Conservation (phyloP, 768 basidiomycete genomes). For the Termitomyces sp. region DNA sequence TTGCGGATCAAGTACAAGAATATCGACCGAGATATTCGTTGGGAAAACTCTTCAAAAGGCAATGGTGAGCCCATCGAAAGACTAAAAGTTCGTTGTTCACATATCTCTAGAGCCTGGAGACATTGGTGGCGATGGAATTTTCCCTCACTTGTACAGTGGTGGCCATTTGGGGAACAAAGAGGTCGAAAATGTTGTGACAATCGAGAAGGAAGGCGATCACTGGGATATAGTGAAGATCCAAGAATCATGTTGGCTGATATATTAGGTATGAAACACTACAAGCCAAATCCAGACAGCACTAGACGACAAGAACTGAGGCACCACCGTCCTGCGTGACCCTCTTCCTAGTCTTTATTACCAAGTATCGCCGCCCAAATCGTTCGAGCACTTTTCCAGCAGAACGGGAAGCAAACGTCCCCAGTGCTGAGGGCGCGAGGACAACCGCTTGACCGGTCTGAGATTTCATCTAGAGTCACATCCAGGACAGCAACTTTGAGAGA, state of each 20-base stretch:
- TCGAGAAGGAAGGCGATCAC: slow-evolving; percentile 17
- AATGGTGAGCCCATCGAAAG: slow-evolving; percentile 15
- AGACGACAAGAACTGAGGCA: slow-evolving; percentile 43
- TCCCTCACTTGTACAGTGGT: slow-evolving; percentile 51
- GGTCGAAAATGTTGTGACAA: slow-evolving; percentile 32
- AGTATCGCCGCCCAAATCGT: slow-evolving; percentile 52
- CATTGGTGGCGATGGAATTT: slow-evolving; percentile 37
- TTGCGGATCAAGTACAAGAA: slow-evolving; percentile 35
- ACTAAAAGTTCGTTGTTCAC: not conserved
- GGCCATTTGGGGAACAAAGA: slow-evolving; percentile 36
- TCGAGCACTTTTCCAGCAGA: slow-evolving; percentile 21
- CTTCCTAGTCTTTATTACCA: slow-evolving; percentile 55
- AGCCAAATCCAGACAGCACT: slow-evolving; percentile 14
- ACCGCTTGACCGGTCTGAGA: slow-evolving; percentile 66
- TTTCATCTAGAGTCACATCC: not conserved
- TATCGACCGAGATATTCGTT: slow-evolving; percentile 35
- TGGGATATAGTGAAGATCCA: slow-evolving; percentile 25
- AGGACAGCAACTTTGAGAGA: not conserved
- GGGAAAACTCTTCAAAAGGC: slow-evolving; percentile 39
- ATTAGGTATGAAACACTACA: slow-evolving; percentile 16
- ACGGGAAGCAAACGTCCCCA: slow-evolving; percentile 32
- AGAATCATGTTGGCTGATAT: slow-evolving; percentile 24
- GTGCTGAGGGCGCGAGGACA: slow-evolving; percentile 59
- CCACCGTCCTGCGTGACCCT: slow-evolving; percentile 64
- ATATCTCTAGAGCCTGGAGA: slow-evolving; percentile 30